A percentile compares a stretch with the other conserved stretches of the same genome.
These are phyloP conservation scores for Hymenoscyphus occultus DNA, from an alignment of 2,329 filamentous ascomycete species.

Conservation along the genomic window DNA sequence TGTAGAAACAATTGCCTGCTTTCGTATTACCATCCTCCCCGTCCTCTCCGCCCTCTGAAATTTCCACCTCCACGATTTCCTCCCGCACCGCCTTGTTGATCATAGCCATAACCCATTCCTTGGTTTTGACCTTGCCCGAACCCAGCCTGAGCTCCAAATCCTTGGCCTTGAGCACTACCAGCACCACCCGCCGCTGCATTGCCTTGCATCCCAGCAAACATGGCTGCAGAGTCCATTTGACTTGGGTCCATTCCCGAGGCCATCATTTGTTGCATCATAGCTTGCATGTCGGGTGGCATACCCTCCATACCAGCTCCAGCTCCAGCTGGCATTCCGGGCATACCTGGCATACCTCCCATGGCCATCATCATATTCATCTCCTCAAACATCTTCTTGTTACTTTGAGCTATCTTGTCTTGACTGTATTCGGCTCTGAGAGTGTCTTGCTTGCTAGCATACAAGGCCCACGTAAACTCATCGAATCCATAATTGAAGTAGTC, in stretches of 20 bases:
- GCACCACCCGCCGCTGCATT: slow-evolving; percentile 40
- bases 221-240: slow-evolving; percentile 63
- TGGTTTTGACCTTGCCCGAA: slow-evolving; percentile 41
- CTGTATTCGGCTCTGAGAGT: slow-evolving; percentile 72
- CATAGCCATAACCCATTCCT: slow-evolving; percentile 33
- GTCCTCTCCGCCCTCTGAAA: slow-evolving; percentile 34
- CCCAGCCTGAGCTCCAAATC: slow-evolving; percentile 51
- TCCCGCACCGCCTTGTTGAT: slow-evolving; percentile 27
- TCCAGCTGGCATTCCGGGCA: slow-evolving; percentile 41
- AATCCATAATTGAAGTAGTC: slow-evolving; percentile 99
- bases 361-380: slow-evolving; percentile 68
- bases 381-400: slow-evolving; percentile 76
- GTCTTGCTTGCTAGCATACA: slow-evolving; percentile 89
- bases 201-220: slow-evolving; percentile 59
- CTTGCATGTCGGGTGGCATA: slow-evolving; percentile 64
- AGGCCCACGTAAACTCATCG: slow-evolving; percentile 96
- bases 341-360: slow-evolving; percentile 48
- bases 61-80: slow-evolving; percentile 32
- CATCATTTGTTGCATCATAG: slow-evolving; percentile 71
- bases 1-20: neutral
- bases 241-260: slow-evolving; percentile 61
- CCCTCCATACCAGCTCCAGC: slow-evolving; percentile 51
- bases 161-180: slow-evolving; percentile 47
- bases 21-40: slow-evolving; percentile 19
- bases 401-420: slow-evolving; percentile 59